Percentiles rank a stretch among this genome's conserved stretches.
Conservation (phyloP, 352 stramenopile species). For the Ophiocytium majus region DNA sequence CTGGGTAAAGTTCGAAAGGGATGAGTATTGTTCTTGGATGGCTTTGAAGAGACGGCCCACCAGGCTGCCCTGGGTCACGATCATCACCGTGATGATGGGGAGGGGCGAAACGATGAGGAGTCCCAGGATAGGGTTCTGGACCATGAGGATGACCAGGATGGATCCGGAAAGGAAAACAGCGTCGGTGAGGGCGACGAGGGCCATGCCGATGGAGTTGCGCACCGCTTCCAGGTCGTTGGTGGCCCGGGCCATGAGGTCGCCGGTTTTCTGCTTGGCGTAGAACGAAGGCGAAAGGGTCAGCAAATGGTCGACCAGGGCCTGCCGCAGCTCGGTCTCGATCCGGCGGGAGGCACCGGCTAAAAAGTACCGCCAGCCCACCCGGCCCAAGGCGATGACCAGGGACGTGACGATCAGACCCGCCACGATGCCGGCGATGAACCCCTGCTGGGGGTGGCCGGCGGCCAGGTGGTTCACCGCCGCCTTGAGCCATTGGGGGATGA, state of each 20-base stretch:
- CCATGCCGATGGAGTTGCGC: not conserved
- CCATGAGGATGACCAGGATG: not conserved
- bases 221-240: not conserved
- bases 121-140: not conserved
- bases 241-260: not conserved
- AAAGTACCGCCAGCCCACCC: too few relatives aligned
- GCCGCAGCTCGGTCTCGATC: too few relatives aligned
- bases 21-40: not conserved
- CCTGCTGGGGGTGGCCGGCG: too few relatives aligned
- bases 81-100: not conserved
- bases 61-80: not conserved
- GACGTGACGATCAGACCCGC: too few relatives aligned
- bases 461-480: too few relatives aligned
- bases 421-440: too few relatives aligned
- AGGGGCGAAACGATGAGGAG: not conserved
- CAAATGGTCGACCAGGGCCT: too few relatives aligned
- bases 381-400: too few relatives aligned
- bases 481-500: too few relatives aligned
- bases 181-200: not conserved
- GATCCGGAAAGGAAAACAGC: not conserved
- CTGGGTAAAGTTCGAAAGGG: not conserved
- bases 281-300: too few relatives aligned
- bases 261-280: not conserved
- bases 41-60: too few relatives aligned
- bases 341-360: too few relatives aligned